Percentiles rank a stretch among this genome's conserved stretches.
Evolutionary conservation across 139 green algal genomes (phyloP).

Genomic region (Dunaliella primolecta): DNA sequence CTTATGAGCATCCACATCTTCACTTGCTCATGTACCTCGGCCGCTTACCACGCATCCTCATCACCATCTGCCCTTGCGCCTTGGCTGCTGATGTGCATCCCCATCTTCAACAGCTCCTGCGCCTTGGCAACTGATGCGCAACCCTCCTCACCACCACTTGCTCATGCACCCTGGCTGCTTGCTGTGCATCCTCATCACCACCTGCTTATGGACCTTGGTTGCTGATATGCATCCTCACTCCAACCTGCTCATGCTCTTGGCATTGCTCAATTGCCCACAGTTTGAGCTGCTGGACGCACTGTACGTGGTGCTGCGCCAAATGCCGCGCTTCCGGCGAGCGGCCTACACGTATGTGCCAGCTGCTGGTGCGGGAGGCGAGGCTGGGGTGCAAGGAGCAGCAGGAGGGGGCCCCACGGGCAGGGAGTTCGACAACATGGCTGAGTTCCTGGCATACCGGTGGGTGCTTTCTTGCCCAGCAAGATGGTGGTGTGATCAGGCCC

Average conservation of each 20-base stretch:
- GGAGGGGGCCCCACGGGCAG: conserved; percentile 3
- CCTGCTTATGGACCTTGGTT: not conserved
- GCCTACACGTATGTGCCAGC: not conserved
- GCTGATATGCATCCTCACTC: too few species aligned
- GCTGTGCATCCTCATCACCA: not conserved
- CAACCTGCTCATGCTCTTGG: too few species aligned
- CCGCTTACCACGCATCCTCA: not conserved
- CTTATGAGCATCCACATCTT: too few species aligned
- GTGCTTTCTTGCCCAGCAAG: not conserved
- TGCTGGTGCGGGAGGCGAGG: not conserved
- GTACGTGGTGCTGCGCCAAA: conserved; percentile 41
- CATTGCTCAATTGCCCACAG: too few species aligned
- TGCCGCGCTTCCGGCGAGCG: conserved; percentile 33
- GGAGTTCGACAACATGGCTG: conserved; percentile 30
- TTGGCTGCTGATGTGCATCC: too few species aligned
- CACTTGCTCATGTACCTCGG: too few species aligned
- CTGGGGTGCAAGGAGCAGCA: not conserved
- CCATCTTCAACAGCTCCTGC: too few species aligned
- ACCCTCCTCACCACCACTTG: too few species aligned
- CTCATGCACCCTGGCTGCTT: too few species aligned
- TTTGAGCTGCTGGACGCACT: conserved; percentile 44
- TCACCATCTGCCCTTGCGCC: not conserved
- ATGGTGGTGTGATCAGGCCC: too few species aligned
- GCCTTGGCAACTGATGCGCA: too few species aligned
- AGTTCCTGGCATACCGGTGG: conserved; percentile 28